Conservation (phyloP, 768 basidiomycete species). For the Kondoa malvinella region DNA sequence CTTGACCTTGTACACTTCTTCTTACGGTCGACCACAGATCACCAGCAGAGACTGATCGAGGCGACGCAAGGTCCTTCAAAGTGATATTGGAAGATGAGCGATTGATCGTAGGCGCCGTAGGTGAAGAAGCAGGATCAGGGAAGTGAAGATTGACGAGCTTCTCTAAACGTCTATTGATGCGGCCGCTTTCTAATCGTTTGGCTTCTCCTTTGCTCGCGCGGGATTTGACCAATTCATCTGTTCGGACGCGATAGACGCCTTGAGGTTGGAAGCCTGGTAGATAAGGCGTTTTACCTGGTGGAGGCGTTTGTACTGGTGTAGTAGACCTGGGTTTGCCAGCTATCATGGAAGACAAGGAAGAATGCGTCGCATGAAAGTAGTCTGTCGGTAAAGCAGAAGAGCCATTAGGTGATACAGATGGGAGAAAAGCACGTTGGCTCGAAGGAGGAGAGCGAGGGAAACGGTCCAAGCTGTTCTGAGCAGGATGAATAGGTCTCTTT, state of each 20-base stretch:
- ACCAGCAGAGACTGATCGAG: neutral
- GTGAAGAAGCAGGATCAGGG: slow-evolving; percentile 38
- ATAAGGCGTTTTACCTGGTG: slow-evolving; percentile 37
- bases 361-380: neutral
- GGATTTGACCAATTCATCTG: slow-evolving; percentile 56
- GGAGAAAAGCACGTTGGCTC: neutral
- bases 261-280: slow-evolving; percentile 84
- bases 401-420: neutral
- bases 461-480: neutral
- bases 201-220: slow-evolving; percentile 32
- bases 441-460: neutral
- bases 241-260: slow-evolving; percentile 60
- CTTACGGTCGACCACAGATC: neutral
- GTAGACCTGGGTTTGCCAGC: neutral
- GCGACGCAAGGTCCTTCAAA: slow-evolving; percentile 7
- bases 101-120: slow-evolving; percentile 44
- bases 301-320: neutral
- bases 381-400: neutral
- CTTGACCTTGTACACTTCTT: neutral
- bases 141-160: slow-evolving; percentile 38
- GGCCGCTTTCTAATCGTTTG: slow-evolving; percentile 35
- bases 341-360: neutral
- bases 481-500: neutral
- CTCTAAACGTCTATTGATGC: slow-evolving; percentile 15
- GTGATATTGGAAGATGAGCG: slow-evolving; percentile 5